These are phyloP conservation scores for Colletotrichum aenigma DNA, from an alignment of 2,329 filamentous ascomycete genomes.

Conservation along the genomic window DNA sequence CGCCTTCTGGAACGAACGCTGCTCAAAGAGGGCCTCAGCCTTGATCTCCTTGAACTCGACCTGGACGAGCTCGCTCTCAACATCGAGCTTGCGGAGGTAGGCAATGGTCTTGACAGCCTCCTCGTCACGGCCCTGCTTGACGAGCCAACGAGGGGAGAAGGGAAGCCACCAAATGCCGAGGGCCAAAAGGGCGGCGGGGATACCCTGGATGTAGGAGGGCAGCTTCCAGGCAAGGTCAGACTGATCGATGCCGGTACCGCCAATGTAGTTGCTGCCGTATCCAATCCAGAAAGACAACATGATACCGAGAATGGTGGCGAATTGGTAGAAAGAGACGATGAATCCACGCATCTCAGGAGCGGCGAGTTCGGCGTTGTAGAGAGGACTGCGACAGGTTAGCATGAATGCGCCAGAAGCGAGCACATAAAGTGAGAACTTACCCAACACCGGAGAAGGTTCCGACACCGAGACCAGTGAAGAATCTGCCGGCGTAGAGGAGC, in stretches of 20 bases:
- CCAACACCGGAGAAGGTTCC: slow-evolving; percentile 49
- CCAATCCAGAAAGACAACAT: slow-evolving; percentile 54
- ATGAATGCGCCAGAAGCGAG: background rate
- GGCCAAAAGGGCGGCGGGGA: slow-evolving; percentile 38
- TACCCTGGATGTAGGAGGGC: slow-evolving; percentile 48
- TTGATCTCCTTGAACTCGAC: slow-evolving; percentile 47
- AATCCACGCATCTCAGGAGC: slow-evolving; percentile 71
- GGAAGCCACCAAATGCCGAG: slow-evolving; percentile 42
- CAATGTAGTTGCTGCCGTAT: slow-evolving; percentile 52
- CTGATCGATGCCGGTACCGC: slow-evolving; percentile 45
- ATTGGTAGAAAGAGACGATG: slow-evolving; percentile 68
- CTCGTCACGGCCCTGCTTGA: slow-evolving; percentile 35
- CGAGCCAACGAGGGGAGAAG: slow-evolving; percentile 42
- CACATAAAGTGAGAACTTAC: background rate
- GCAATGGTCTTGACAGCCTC: slow-evolving; percentile 51
- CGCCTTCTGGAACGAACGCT: slow-evolving; percentile 43
- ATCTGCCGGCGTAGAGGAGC: slow-evolving; percentile 51
- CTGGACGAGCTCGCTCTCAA: slow-evolving; percentile 64
- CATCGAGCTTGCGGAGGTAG: slow-evolving; percentile 63
- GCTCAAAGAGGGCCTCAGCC: slow-evolving; percentile 46
- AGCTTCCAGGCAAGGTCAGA: slow-evolving; percentile 48
- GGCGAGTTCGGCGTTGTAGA: slow-evolving; percentile 57
- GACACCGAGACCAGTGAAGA: slow-evolving; percentile 54
- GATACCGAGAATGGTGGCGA: slow-evolving; percentile 64
- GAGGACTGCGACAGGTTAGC: slow-evolving; percentile 28